A percentile compares a stretch with the other conserved stretches of the same genome.
Evolutionary conservation across 2,329 filamentous ascomycete species (phyloP).

Genomic region (Sordariomycetes sp.): DNA sequence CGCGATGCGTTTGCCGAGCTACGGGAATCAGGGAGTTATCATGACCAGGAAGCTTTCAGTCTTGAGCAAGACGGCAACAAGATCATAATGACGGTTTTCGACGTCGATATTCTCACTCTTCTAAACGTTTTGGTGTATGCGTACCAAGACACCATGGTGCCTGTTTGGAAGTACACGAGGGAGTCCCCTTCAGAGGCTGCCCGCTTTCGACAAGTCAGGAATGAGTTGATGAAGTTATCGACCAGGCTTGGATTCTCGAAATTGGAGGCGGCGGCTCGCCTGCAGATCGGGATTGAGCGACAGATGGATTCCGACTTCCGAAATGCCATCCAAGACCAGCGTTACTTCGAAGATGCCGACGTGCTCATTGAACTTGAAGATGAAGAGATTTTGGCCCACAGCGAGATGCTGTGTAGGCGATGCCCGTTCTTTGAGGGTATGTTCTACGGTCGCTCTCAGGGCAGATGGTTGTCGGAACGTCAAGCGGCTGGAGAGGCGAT

Average conservation of each 20-base stretch:
- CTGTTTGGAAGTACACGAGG: slow-evolving; percentile 77
- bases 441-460: slow-evolving; percentile 79
- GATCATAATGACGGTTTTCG: slow-evolving; percentile 53
- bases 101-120: slow-evolving; percentile 67
- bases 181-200: slow-evolving; percentile 56
- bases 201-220: slow-evolving; percentile 70
- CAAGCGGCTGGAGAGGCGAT: slow-evolving; percentile 33
- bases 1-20: slow-evolving; percentile 52
- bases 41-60: slow-evolving; percentile 16
- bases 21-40: slow-evolving; percentile 21
- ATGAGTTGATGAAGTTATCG: slow-evolving; percentile 82
- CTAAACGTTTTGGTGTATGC: slow-evolving; percentile 72
- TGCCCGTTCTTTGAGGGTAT: slow-evolving; percentile 90
- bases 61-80: slow-evolving; percentile 34
- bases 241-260: slow-evolving; percentile 58
- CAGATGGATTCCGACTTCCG: slow-evolving; percentile 63
- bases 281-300: slow-evolving; percentile 58
- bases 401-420: slow-evolving; percentile 67
- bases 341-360: slow-evolving; percentile 74
- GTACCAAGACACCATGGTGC: slow-evolving; percentile 72
- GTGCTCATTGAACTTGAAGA: slow-evolving; percentile 70
- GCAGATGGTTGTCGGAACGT: slow-evolving; percentile 72
- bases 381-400: slow-evolving; percentile 65
- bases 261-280: slow-evolving; percentile 68
- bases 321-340: slow-evolving; percentile 55